These are phyloP conservation scores for Holtermanniella nyarrowii DNA, from an alignment of 768 basidiomycete genomes.

Conservation along the genomic window DNA sequence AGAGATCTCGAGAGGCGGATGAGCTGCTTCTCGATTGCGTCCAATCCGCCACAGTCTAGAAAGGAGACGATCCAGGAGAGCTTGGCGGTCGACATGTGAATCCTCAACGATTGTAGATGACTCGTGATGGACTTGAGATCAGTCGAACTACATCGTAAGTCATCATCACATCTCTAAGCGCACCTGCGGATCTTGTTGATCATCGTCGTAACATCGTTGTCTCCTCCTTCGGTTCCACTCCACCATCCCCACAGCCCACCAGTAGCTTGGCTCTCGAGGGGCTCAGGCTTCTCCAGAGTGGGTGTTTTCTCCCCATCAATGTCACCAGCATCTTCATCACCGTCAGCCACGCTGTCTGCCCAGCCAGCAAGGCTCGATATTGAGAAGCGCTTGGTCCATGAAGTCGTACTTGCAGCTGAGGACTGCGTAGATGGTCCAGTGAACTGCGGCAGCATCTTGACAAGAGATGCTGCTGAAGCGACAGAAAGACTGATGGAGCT, in stretches of 20 bases:
- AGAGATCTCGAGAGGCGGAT: slow-evolving; percentile 49
- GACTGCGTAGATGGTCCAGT: slow-evolving; percentile 8
- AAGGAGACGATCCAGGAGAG: slow-evolving; percentile 71
- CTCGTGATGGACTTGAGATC: slow-evolving; percentile 65
- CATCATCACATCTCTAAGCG: not conserved
- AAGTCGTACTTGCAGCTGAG: slow-evolving; percentile 2
- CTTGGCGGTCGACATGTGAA: slow-evolving; percentile 74
- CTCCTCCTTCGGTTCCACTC: slow-evolving; percentile 51
- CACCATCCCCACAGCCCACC: slow-evolving; percentile 74
- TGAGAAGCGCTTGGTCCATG: slow-evolving; percentile 28
- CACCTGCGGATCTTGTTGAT: slow-evolving; percentile 12
- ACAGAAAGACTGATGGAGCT: slow-evolving; percentile 18
- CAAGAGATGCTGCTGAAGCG: slow-evolving; percentile 21
- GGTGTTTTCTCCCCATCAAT: not conserved
- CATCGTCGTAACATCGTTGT: slow-evolving; percentile 19
- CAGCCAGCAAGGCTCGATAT: slow-evolving; percentile 26
- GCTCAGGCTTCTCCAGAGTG: not conserved
- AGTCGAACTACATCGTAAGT: slow-evolving; percentile 19
- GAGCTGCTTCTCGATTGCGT: slow-evolving; percentile 52
- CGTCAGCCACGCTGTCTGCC: slow-evolving; percentile 5
- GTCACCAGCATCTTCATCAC: not conserved
- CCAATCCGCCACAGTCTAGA: slow-evolving; percentile 57
- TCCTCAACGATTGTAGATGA: slow-evolving; percentile 68
- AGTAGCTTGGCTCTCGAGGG: slow-evolving; percentile 44
- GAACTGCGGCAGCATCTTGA: slow-evolving; percentile 50